Conservation (phyloP, 2,329 filamentous ascomycete genomes). For the Rhynchosporium agropyri region DNA sequence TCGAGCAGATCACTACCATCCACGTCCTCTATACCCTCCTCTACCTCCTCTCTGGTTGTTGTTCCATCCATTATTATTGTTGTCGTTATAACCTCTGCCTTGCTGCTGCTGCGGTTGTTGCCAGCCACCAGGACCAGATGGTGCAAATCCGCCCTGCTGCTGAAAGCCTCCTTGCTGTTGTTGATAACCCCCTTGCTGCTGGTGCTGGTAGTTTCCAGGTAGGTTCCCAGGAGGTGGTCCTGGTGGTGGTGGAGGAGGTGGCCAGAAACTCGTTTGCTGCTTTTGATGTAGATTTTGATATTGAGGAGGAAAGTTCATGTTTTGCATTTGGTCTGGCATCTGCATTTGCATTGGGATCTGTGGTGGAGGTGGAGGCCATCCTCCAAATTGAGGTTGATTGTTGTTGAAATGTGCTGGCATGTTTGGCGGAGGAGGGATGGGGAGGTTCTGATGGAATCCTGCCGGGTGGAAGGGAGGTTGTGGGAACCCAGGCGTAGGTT, state of each 20-base stretch:
- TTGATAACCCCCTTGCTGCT: conserved; percentile 20
- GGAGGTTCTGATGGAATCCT: conserved; percentile 35
- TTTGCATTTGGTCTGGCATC: conserved; percentile 27
- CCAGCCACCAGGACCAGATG: conserved; percentile 36
- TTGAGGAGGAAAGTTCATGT: conserved; percentile 27
- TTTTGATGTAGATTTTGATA: conserved; percentile 1
- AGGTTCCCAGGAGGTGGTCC: conserved; percentile 37
- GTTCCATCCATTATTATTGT: conserved; percentile 33
- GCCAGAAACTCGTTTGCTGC: conserved; percentile 27
- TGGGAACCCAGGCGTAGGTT: conserved; percentile 26
- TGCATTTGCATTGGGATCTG: no score
- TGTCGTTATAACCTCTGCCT: conserved; percentile 34
- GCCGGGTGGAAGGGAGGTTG: conserved; percentile 32
- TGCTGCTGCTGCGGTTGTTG: conserved; percentile 36
- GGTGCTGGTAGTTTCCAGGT: conserved; percentile 27
- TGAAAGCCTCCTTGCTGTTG: conserved; percentile 26
- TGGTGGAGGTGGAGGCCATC: conserved; percentile 32
- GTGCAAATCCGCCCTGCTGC: conserved; percentile 28
- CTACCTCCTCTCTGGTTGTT: conserved; percentile 33
- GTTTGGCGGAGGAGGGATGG: conserved; percentile 32
- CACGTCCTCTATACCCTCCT: conserved; percentile 38
- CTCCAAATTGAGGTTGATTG: conserved; percentile 23
- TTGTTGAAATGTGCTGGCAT: conserved; percentile 26
- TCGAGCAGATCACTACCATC: conserved; percentile 22
- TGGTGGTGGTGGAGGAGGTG: conserved; percentile 30